A percentile compares a stretch with the other conserved stretches of the same genome.
Evolutionary conservation across 805 yeast genomes (phyloP).

Genomic region (Lipomyces starkeyi): DNA sequence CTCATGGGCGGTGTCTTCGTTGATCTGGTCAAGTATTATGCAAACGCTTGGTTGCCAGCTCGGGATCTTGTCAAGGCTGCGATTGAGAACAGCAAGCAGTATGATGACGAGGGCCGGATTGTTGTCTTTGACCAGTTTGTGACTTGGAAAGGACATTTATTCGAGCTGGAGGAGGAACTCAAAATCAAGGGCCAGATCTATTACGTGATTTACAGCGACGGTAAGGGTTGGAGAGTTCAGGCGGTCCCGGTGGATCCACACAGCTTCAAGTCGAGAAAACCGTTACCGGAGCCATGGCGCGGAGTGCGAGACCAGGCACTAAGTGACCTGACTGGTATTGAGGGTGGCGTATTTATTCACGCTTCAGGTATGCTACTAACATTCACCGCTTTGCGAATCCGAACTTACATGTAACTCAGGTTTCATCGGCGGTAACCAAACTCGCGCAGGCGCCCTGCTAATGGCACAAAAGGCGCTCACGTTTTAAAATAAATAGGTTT

Average conservation of each 20-base stretch:
- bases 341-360: conserved; percentile 88
- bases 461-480: conserved; percentile 63
- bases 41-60: conserved; percentile 91
- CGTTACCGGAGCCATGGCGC: conserved; percentile 90
- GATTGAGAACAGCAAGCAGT: conserved; percentile 61
- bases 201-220: conserved; percentile 81
- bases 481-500: conserved; percentile 14
- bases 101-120: conserved; percentile 74
- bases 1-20: conserved; percentile 85
- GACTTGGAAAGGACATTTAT: conserved; percentile 96
- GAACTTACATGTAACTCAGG: conserved; percentile 56
- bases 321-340: conserved; percentile 74
- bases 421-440: conserved; percentile 91
- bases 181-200: conserved; percentile 52
- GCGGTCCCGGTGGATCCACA: conserved; percentile 84
- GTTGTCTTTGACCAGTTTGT: conserved; percentile 75
- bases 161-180: conserved; percentile 65
- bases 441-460: conserved; percentile 75
- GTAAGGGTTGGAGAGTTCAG: conserved; percentile 78
- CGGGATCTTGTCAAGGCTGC: conserved; percentile 76
- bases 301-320: conserved; percentile 92
- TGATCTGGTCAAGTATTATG: conserved; percentile 69
- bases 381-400: not conserved
- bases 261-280: conserved; percentile 82
- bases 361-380: conserved; percentile 51